Percentiles rank a stretch among this genome's conserved stretches.
phyloP scores from a whole-genome alignment of 495 filamentous ascomycete species.

The Annulohypoxylon maeteangense region DNA sequence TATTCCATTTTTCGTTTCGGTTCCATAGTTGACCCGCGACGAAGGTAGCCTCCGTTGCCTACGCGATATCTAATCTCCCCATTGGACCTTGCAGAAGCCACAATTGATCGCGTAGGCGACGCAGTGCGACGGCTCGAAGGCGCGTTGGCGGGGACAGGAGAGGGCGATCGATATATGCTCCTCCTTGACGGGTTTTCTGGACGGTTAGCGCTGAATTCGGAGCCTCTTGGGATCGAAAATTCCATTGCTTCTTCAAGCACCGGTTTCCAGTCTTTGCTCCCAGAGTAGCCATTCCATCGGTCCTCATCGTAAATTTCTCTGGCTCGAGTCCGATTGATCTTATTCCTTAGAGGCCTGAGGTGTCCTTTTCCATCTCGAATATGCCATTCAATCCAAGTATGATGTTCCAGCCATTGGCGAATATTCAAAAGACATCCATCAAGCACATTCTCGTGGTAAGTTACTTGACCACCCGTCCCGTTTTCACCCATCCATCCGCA shows the following conservation, averaged over 20 bases:
- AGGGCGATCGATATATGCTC: not conserved
- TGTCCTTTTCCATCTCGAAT: not conserved
- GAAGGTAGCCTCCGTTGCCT: no score
- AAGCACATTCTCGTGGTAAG: not conserved
- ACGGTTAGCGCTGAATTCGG: not conserved
- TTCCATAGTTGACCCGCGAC: no score
- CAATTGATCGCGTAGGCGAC: not conserved
- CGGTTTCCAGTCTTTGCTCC: not conserved
- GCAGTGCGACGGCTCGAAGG: not conserved
- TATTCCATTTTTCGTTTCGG: no score
- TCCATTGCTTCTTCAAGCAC: not conserved
- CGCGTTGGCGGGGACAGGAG: not conserved
- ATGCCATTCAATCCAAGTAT: no score
- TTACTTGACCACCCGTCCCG: not conserved
- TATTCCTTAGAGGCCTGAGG: not conserved
- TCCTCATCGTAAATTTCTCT: not conserved
- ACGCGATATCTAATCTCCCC: no score
- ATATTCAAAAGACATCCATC: not conserved
- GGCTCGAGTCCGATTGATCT: not conserved
- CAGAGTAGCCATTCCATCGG: not conserved
- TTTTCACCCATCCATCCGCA: no score
- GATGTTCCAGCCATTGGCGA: no score
- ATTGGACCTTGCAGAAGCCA: no score
- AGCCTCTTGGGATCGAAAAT: not conserved
- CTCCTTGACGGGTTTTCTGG: not conserved